Percentiles rank a stretch among this genome's conserved stretches.
Conservation (phyloP, 805 yeast species). For the Kluyveromyces lactis region DNA sequence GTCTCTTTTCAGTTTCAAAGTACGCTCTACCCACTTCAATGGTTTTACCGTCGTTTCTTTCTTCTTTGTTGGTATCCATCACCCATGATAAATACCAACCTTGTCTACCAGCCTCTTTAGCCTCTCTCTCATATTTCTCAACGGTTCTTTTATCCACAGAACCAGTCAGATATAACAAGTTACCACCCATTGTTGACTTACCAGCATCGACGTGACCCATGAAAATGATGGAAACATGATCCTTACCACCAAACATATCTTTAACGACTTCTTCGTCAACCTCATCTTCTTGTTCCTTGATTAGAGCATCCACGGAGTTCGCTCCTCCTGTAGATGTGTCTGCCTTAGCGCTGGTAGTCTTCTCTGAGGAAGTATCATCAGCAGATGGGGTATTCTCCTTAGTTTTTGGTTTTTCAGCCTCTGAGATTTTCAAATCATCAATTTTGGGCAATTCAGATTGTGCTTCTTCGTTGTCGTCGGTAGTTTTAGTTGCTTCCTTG, state of each 20-base stretch:
- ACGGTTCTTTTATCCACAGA: slow-evolving; percentile 98
- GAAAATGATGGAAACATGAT: slow-evolving; percentile 91
- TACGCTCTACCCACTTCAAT: slow-evolving; percentile 98
- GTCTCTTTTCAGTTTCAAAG: slow-evolving; percentile 95
- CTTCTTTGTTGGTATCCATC: slow-evolving; percentile 98
- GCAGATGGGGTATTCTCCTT: neutral
- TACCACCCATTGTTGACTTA: slow-evolving; percentile 99
- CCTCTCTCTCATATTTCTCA: slow-evolving; percentile 96
- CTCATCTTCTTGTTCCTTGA: slow-evolving; percentile 67
- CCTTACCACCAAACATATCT: slow-evolving; percentile 95
- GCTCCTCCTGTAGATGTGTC: slow-evolving; percentile 18
- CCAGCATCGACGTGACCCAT: slow-evolving; percentile 99
- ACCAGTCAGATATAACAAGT: slow-evolving; percentile 84
- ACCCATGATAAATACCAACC: slow-evolving; percentile 99
- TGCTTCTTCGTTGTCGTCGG: slow-evolving; percentile 13
- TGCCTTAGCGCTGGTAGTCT: slow-evolving; percentile 14
- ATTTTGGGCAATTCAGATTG: slow-evolving; percentile 22
- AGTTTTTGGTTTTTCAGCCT: slow-evolving; percentile 16
- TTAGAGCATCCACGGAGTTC: slow-evolving; percentile 41
- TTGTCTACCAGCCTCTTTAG: slow-evolving; percentile 98
- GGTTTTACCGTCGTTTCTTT: slow-evolving; percentile 97
- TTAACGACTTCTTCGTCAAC: slow-evolving; percentile 81
- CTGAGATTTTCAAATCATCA: slow-evolving; percentile 24
- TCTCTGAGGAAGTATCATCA: slow-evolving; percentile 19
- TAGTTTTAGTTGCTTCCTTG: slow-evolving; percentile 8